A percentile compares a stretch with the other conserved stretches of the same genome.
Evolutionary conservation across 768 basidiomycete genomes (phyloP).

Genomic region (Pleurotus ostreatus): DNA sequence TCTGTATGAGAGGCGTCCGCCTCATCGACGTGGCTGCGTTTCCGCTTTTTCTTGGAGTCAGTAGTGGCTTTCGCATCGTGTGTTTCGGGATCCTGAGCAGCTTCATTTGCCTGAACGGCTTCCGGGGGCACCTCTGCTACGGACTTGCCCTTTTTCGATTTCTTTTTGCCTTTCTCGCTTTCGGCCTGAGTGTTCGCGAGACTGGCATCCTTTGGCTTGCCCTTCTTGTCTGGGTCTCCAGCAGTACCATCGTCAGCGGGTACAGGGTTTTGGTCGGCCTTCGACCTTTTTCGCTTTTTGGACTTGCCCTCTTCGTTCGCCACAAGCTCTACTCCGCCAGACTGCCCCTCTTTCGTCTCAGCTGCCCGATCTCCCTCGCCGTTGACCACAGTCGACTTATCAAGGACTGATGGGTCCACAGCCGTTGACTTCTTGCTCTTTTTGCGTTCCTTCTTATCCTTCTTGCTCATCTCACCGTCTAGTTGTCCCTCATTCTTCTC

Average conservation of each 20-base stretch:
- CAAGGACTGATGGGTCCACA: conserved; percentile 5
- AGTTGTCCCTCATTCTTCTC: conserved; percentile 23
- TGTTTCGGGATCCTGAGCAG: neutral
- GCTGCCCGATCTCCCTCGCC: conserved; percentile 16
- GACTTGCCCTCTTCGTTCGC: conserved; percentile 7
- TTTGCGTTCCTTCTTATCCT: conserved; percentile 18
- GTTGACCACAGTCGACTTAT: conserved; percentile 12
- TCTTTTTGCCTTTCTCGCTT: conserved; percentile 14
- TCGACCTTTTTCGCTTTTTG: conserved; percentile 11
- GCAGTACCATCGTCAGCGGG: too few relatives aligned
- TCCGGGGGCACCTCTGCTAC: neutral
- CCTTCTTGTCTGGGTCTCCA: conserved; percentile 9
- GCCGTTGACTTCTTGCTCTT: conserved; percentile 20
- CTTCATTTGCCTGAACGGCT: neutral
- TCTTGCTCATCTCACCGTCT: conserved; percentile 5
- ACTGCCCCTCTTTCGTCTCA: conserved; percentile 25
- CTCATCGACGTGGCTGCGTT: conserved; percentile 6
- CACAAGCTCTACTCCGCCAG: conserved; percentile 7
- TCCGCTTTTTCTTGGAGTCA: neutral
- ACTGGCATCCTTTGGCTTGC: conserved; percentile 16
- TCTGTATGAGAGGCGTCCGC: neutral
- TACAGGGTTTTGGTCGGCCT: conserved; percentile 7
- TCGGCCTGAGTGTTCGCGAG: neutral
- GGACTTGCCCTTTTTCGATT: neutral
- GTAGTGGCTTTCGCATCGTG: neutral